Conservation (phyloP, 2,329 filamentous ascomycete genomes). For the Paracamarosporium sp. region DNA sequence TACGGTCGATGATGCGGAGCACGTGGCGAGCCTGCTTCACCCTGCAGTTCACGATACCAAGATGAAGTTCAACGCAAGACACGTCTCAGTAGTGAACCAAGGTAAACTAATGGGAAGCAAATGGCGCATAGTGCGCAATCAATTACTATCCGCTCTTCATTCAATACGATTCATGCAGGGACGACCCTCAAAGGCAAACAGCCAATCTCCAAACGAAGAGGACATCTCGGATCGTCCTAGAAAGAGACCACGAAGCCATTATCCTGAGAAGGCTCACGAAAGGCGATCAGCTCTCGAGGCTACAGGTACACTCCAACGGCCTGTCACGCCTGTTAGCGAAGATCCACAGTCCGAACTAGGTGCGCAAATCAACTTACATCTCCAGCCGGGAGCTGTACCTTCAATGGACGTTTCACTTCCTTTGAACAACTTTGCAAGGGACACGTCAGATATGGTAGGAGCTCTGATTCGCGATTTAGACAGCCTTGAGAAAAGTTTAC, state of each 20-base stretch:
- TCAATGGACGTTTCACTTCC: background rate
- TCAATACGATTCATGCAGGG: background rate
- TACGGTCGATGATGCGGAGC: background rate
- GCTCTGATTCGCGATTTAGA: no score
- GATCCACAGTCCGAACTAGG: background rate
- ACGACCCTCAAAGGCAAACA: no score
- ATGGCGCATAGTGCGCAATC: background rate
- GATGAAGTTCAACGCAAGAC: slow-evolving; percentile 2
- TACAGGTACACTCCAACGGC: background rate
- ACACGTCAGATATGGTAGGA: no score
- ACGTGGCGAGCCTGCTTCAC: slow-evolving; percentile 2
- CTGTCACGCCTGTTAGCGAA: background rate
- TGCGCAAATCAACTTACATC: background rate
- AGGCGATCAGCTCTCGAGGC: background rate
- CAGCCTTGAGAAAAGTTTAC: no score
- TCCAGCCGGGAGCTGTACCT: background rate
- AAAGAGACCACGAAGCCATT: background rate
- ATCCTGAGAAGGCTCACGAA: background rate
- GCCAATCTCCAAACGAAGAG: background rate
- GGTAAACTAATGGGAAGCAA: background rate
- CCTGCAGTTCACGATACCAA: background rate
- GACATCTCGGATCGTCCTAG: background rate
- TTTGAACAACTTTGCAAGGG: no score
- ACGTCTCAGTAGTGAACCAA: slow-evolving; percentile 8
- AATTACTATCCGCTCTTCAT: background rate